Percentiles rank a stretch among this genome's conserved stretches.
phyloP scores from a whole-genome alignment of 805 yeast genomes.

The Lachancea meyersii region DNA sequence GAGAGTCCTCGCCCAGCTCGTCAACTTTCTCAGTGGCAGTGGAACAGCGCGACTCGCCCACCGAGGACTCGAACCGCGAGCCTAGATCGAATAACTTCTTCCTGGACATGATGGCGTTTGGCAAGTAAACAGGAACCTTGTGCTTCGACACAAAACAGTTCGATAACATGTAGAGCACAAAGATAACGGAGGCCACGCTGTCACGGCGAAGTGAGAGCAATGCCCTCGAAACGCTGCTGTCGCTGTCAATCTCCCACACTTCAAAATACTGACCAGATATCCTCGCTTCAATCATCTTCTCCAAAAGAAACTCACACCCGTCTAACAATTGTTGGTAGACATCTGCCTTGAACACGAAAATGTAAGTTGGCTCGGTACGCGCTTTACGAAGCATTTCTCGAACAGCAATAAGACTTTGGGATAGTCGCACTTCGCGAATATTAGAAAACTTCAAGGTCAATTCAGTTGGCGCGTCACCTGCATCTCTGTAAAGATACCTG shows the following conservation, averaged over 20 bases:
- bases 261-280: constrained; percentile 43
- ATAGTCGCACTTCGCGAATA: constrained; percentile 44
- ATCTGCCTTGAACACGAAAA: constrained; percentile 32
- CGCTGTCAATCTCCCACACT: constrained; percentile 39
- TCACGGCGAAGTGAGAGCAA: constrained; percentile 42
- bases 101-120: constrained; percentile 40
- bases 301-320: constrained; percentile 37
- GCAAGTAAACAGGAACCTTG: constrained; percentile 40
- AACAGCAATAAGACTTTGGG: constrained; percentile 39
- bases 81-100: constrained; percentile 39
- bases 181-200: constrained; percentile 41
- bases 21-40: constrained; percentile 1
- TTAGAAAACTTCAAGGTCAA: constrained; percentile 39
- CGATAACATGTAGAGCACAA: constrained; percentile 38
- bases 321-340: constrained; percentile 33
- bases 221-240: constrained; percentile 35
- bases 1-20: neutral
- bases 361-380: constrained; percentile 33
- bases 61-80: constrained; percentile 26
- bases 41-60: neutral
- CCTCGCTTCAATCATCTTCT: constrained; percentile 43
- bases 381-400: constrained; percentile 35
- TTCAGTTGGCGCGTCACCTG: constrained; percentile 42
- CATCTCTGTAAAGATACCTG: constrained; percentile 43
- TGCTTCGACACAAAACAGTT: constrained; percentile 37